These are phyloP conservation scores for Candida tropicalis DNA, from an alignment of 1,139 yeast genomes.

Conservation along the genomic window DNA sequence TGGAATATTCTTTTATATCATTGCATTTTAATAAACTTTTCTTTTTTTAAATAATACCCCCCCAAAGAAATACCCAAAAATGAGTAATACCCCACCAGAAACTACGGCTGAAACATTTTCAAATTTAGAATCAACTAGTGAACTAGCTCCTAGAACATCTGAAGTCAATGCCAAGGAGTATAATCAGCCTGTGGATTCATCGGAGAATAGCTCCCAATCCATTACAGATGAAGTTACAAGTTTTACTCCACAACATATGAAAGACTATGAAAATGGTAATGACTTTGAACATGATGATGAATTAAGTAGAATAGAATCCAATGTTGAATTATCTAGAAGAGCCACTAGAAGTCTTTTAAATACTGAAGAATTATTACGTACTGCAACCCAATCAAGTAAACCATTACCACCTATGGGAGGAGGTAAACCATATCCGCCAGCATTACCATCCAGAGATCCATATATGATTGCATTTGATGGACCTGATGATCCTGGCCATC, in stretches of 20 bases:
- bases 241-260: neutral
- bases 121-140: neutral
- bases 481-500: constrained; percentile 51
- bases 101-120: neutral
- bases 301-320: constrained; percentile 29
- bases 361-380: constrained; percentile 20
- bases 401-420: constrained; percentile 44
- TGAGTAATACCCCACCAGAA: neutral
- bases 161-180: neutral
- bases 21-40: too few species aligned
- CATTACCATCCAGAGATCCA: constrained; percentile 35
- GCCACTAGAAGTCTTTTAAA: constrained; percentile 31
- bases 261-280: neutral
- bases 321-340: constrained; percentile 29
- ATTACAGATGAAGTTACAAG: neutral
- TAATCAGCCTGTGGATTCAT: neutral
- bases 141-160: neutral
- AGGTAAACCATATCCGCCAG: constrained; percentile 39
- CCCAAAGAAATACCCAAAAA: too few species aligned
- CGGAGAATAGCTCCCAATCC: neutral
- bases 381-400: constrained; percentile 7
- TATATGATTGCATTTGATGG: constrained; percentile 50
- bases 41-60: too few species aligned
- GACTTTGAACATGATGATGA: constrained; percentile 23
- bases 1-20: too few species aligned